Percentiles rank a stretch among this genome's conserved stretches.
phyloP scores from a whole-genome alignment of 768 basidiomycete genomes.

The Suillus discolor region DNA sequence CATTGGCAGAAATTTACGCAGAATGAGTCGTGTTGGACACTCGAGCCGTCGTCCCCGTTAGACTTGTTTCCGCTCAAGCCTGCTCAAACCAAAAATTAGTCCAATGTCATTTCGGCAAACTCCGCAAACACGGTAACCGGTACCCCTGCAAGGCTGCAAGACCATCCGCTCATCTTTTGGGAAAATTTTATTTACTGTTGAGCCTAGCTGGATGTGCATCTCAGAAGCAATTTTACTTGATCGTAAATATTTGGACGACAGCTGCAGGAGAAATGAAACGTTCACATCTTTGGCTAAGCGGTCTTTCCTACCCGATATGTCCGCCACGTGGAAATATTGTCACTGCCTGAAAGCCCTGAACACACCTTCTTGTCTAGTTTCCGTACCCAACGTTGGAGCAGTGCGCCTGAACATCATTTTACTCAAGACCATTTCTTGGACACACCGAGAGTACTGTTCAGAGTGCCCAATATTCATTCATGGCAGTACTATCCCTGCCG shows the following conservation, averaged over 20 bases:
- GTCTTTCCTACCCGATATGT: not conserved
- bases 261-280: not conserved
- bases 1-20: constrained; percentile 39
- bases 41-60: constrained; percentile 13
- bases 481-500: constrained; percentile 92
- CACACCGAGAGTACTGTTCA: constrained; percentile 1
- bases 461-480: constrained; percentile 32
- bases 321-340: constrained; percentile 14
- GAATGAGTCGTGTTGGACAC: constrained; percentile 11
- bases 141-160: not conserved
- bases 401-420: constrained; percentile 16
- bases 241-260: not conserved
- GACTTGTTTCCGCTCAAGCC: constrained; percentile 9
- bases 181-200: not conserved
- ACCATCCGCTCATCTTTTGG: not conserved
- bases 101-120: constrained; percentile 33
- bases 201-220: not conserved
- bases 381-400: constrained; percentile 4
- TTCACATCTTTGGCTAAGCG: not conserved
- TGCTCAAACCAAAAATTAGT: constrained; percentile 25
- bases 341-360: constrained; percentile 5
- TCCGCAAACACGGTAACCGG: constrained; percentile 31
- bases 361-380: constrained; percentile 11
- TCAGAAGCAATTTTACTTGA: not conserved
- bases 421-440: constrained; percentile 3